Percentiles rank a stretch among this genome's conserved stretches.
phyloP scores from a whole-genome alignment of 345 rosid species.

The Noccaea bulbosa region DNA sequence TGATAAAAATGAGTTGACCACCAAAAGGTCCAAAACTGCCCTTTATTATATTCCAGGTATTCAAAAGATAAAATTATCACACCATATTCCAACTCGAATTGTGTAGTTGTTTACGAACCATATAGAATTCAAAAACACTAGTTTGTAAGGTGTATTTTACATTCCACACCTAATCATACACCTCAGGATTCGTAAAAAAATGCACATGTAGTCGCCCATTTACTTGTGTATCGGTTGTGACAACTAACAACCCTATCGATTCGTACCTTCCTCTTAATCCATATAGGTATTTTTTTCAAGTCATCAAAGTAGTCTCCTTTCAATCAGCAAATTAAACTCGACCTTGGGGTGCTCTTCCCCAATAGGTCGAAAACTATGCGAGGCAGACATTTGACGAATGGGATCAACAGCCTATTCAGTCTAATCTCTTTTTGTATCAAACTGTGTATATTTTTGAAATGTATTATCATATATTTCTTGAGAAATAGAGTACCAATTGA shows the following conservation, averaged over 20 bases:
- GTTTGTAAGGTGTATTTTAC: background rate
- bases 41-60: background rate
- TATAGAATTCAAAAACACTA: background rate
- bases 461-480: background rate
- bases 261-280: too few relatives aligned
- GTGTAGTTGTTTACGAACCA: background rate
- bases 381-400: too few relatives aligned
- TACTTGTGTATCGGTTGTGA: background rate
- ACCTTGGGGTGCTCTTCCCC: too few relatives aligned
- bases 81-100: background rate
- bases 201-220: background rate
- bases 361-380: too few relatives aligned
- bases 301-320: too few relatives aligned
- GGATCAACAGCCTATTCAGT: too few relatives aligned
- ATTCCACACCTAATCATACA: background rate
- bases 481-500: too few relatives aligned
- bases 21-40: background rate
- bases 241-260: too few relatives aligned
- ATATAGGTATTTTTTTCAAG: too few relatives aligned
- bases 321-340: too few relatives aligned
- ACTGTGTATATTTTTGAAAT: background rate
- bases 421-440: too few relatives aligned
- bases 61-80: background rate
- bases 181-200: background rate
- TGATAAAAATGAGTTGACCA: conserved; percentile 16